Conservation (phyloP, 2,329 filamentous ascomycete genomes). For the Aspergillus sp. region DNA sequence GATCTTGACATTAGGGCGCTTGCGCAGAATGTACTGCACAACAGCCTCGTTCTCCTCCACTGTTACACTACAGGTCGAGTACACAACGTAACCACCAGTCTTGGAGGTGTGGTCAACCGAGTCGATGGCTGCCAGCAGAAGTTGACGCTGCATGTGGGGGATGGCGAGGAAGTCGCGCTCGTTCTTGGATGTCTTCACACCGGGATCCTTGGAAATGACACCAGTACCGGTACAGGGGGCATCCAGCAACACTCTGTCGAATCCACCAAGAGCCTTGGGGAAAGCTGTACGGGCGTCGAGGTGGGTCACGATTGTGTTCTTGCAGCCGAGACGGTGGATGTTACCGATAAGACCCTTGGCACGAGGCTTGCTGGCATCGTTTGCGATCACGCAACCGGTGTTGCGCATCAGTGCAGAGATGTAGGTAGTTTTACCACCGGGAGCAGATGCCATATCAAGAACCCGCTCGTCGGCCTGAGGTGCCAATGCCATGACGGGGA, state of each 20-base stretch:
- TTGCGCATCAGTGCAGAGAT: slow-evolving; percentile 98
- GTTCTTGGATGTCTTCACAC: slow-evolving; percentile 97
- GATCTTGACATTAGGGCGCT: slow-evolving; percentile 87
- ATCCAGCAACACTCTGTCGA: slow-evolving; percentile 90
- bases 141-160: slow-evolving; percentile 90
- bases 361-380: slow-evolving; percentile 90
- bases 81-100: slow-evolving; percentile 91
- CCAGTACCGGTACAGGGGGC: slow-evolving; percentile 95
- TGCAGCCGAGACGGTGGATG: slow-evolving; percentile 87
- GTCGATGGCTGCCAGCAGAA: slow-evolving; percentile 89
- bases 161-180: slow-evolving; percentile 91
- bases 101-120: slow-evolving; percentile 87
- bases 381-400: slow-evolving; percentile 90
- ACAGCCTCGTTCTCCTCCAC: slow-evolving; percentile 93
- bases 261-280: slow-evolving; percentile 89
- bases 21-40: slow-evolving; percentile 86
- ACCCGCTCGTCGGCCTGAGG: slow-evolving; percentile 90
- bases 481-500: slow-evolving; percentile 94
- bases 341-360: slow-evolving; percentile 97
- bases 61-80: slow-evolving; percentile 93
- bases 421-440: slow-evolving; percentile 93
- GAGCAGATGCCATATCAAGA: slow-evolving; percentile 91
- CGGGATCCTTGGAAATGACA: slow-evolving; percentile 94
- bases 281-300: slow-evolving; percentile 86
- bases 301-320: slow-evolving; percentile 92